Conservation (phyloP, 768 basidiomycete species). For the Vishniacozyma victoriae region DNA sequence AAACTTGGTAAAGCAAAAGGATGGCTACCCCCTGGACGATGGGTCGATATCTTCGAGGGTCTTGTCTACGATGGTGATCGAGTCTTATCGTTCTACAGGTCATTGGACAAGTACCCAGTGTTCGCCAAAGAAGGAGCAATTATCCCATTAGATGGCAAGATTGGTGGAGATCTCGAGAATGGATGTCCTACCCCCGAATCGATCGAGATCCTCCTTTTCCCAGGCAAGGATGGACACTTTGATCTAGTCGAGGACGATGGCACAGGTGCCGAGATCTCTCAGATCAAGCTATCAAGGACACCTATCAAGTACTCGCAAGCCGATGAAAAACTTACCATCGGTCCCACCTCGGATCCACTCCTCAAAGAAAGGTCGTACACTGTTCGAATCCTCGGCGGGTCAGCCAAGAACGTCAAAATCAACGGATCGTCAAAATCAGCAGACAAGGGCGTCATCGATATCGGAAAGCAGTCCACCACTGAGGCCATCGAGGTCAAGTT, state of each 20-base stretch:
- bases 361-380: not conserved
- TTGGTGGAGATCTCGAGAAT: slow-evolving; percentile 1
- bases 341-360: not conserved
- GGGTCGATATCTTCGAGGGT: slow-evolving; percentile 23
- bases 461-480: too few species aligned
- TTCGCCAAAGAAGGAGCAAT: slow-evolving; percentile 21
- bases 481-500: too few species aligned
- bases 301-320: not conserved
- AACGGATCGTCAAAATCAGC: too few species aligned
- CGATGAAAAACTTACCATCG: not conserved
- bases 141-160: slow-evolving; percentile 15
- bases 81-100: slow-evolving; percentile 11
- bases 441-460: too few species aligned
- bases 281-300: slow-evolving; percentile 1
- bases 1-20: slow-evolving; percentile 5
- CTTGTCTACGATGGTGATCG: slow-evolving; percentile 27
- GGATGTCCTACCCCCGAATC: not conserved
- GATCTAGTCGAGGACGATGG: slow-evolving; percentile 2
- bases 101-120: slow-evolving; percentile 14
- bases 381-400: not conserved
- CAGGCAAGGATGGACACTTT: not conserved
- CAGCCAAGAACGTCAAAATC: too few species aligned
- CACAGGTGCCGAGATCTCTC: not conserved
- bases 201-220: not conserved
- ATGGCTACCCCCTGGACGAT: slow-evolving; percentile 20